Conservation (phyloP, 805 yeast genomes). For the Cyberlindnera samutprakarnensis region DNA sequence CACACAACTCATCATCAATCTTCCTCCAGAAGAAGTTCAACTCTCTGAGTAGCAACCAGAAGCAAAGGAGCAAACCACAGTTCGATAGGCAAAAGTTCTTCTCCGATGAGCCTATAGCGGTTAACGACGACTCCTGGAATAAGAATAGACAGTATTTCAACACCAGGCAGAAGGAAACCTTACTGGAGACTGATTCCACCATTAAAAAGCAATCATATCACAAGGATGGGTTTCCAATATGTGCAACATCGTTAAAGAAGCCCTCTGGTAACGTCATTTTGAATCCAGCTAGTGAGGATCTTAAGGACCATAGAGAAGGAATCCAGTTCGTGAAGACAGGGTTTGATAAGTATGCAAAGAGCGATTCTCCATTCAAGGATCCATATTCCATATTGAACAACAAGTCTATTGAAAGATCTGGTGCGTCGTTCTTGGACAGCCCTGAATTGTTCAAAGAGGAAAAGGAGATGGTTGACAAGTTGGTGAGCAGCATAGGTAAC, state of each 20-base stretch:
- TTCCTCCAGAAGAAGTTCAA: slow-evolving; percentile 16
- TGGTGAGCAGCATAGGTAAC: slow-evolving; percentile 9
- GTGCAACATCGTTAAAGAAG: not conserved
- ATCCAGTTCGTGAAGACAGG: slow-evolving; percentile 8
- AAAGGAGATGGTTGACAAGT: slow-evolving; percentile 9
- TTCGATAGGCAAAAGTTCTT: slow-evolving; percentile 14
- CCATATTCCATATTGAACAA: slow-evolving; percentile 17
- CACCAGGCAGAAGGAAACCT: not conserved
- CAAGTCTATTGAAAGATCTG: slow-evolving; percentile 9
- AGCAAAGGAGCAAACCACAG: not conserved
- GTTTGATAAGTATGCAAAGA: slow-evolving; percentile 13
- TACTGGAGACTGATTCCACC: not conserved
- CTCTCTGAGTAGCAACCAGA: slow-evolving; percentile 11
- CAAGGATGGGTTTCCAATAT: too few relatives aligned
- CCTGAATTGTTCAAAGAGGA: slow-evolving; percentile 6
- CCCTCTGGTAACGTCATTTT: slow-evolving; percentile 4
- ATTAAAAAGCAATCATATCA: not conserved
- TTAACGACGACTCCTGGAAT: slow-evolving; percentile 18
- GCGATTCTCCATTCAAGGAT: slow-evolving; percentile 18
- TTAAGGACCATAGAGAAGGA: slow-evolving; percentile 7
- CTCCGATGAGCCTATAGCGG: slow-evolving; percentile 15
- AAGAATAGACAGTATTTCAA: slow-evolving; percentile 8
- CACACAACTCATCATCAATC: slow-evolving; percentile 14
- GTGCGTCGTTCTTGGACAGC: slow-evolving; percentile 14
- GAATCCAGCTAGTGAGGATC: slow-evolving; percentile 5